Conservation (phyloP, 163 green algal genomes). For the Coccomyxa subellipsoidea region DNA sequence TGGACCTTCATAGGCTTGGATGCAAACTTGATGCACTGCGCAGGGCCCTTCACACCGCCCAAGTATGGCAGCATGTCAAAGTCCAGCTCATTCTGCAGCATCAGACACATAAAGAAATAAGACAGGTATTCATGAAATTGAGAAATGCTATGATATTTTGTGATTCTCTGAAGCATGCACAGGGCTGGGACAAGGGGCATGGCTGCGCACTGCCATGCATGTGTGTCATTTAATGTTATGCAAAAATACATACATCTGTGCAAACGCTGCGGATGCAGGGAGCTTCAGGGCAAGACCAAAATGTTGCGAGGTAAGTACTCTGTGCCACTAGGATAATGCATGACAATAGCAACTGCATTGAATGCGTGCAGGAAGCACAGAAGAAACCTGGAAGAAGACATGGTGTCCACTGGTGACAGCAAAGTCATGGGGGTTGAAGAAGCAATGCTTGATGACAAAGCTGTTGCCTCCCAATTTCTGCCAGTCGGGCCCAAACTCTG, state of each 20-base stretch:
- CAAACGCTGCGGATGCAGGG: too few species aligned
- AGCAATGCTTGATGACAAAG: conserved; percentile 23
- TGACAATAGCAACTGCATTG: too few species aligned
- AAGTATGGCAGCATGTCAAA: conserved; percentile 28
- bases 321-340: background rate
- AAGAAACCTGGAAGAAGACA: conserved; percentile 28
- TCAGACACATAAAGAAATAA: background rate
- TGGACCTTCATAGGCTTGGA: conserved; percentile 15
- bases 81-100: background rate
- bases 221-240: too few species aligned
- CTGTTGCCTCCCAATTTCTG: background rate
- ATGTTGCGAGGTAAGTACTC: background rate
- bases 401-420: conserved; percentile 20
- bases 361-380: background rate
- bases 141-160: background rate
- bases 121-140: background rate
- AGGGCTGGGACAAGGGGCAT: too few species aligned
- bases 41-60: conserved; percentile 36
- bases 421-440: conserved; percentile 39
- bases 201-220: background rate
- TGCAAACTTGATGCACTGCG: conserved; percentile 27
- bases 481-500: conserved; percentile 20
- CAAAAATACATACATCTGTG: conserved; percentile 1
- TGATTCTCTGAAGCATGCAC: too few species aligned
- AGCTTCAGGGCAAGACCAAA: background rate